A percentile compares a stretch with the other conserved stretches of the same genome.
phyloP scores from a whole-genome alignment of 2,329 filamentous ascomycete species.

The Botrytis medusae region DNA sequence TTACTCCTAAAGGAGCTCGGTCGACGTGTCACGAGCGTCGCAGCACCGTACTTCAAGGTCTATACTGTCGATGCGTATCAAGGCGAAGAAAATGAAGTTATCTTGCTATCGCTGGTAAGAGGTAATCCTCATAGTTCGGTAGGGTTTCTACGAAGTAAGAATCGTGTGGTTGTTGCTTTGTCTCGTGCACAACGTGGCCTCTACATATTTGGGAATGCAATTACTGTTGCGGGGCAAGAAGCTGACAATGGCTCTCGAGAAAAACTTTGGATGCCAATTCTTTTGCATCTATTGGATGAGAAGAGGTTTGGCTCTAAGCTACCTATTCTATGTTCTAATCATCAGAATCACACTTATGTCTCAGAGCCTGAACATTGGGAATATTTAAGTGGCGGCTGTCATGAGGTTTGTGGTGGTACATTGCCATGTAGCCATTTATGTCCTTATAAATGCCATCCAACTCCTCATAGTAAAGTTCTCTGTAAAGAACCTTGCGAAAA shows the following conservation, averaged over 20 bases:
- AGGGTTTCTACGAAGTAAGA: conserved; percentile 70
- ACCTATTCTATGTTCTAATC: conserved; percentile 63
- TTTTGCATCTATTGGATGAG: conserved; percentile 45
- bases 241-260: conserved; percentile 29
- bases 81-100: conserved; percentile 84
- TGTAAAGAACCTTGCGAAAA: conserved; percentile 34
- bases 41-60: conserved; percentile 51
- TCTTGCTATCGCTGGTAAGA: conserved; percentile 78
- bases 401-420: conserved; percentile 45
- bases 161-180: conserved; percentile 58
- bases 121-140: conserved; percentile 59
- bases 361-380: conserved; percentile 54
- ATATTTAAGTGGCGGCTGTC: conserved; percentile 53
- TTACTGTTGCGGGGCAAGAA: conserved; percentile 43
- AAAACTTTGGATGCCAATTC: conserved; percentile 39
- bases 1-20: conserved; percentile 53
- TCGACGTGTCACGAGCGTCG: conserved; percentile 42
- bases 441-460: conserved; percentile 35
- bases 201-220: conserved; percentile 79
- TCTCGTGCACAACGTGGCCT: conserved; percentile 75
- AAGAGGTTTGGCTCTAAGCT: conserved; percentile 44
- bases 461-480: conserved; percentile 31
- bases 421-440: conserved; percentile 39
- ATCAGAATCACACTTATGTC: conserved; percentile 54
- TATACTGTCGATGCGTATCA: conserved; percentile 87